phyloP scores from a whole-genome alignment of 352 stramenopile species.

The Hyaloperonospora arabidopsidis region DNA sequence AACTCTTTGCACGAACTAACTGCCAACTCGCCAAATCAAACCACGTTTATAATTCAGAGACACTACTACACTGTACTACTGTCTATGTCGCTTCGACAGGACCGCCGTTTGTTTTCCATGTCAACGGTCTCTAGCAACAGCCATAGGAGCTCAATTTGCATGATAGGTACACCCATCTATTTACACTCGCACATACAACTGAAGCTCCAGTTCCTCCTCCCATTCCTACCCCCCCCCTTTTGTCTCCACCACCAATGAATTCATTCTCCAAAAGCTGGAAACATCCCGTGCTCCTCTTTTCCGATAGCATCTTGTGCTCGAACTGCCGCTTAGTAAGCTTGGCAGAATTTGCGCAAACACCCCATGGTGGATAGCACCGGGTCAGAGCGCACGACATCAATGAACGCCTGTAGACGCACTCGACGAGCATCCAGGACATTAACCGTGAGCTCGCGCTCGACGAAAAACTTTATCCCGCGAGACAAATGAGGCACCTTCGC shows the following conservation, averaged over 20 bases:
- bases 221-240: conserved; percentile 3
- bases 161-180: conserved; percentile 3
- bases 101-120: too few species aligned
- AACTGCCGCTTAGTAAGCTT: conserved; percentile 41
- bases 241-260: conserved; percentile 13
- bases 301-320: conserved; percentile 17
- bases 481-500: conserved; percentile 56
- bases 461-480: conserved; percentile 56
- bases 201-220: conserved; percentile 8
- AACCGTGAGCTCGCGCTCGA: conserved; percentile 54
- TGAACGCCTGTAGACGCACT: conserved; percentile 49
- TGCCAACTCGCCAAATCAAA: not conserved
- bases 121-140: too few species aligned
- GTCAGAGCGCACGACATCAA: conserved; percentile 42
- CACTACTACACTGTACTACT: not conserved
- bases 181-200: conserved; percentile 19
- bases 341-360: conserved; percentile 68
- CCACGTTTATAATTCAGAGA: not conserved
- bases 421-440: conserved; percentile 62
- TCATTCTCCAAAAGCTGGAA: conserved; percentile 16
- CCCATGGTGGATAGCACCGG: conserved; percentile 36
- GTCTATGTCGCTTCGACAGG: conserved; percentile 4
- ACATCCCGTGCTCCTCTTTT: conserved; percentile 15
- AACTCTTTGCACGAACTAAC: too few species aligned
- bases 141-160: too few species aligned